Evolutionary conservation across 768 basidiomycete species (phyloP), one percentile per base, ranked within the genome.

Genomic region (Collybiopsis confluens): DNA sequence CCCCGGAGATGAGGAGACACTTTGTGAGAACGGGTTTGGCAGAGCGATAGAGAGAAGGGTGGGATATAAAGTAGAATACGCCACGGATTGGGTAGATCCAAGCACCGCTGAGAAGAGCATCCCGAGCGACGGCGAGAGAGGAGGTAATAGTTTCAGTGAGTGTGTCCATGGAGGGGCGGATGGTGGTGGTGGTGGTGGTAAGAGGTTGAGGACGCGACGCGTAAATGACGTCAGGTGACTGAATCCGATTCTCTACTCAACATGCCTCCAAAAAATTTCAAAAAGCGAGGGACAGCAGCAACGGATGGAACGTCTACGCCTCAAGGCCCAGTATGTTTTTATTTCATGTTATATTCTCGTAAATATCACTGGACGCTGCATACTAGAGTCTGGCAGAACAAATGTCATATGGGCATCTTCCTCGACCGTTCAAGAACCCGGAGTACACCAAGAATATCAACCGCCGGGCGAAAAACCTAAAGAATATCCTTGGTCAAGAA

Each of bases 351-450:
- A 24, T 23, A 48, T 47, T 33, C 2, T 30, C 15, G 11, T 9
- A 37, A 11, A 41, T 13, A 24, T 18, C 37, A 28, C 30, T 27
- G 11, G 18, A 18, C 43, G n/a, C n/a, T n/a, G n/a, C n/a, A n/a
- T n/a, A n/a, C n/a, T n/a, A 45, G 61, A 91, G 89, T 82, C 70
- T 91, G 43, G 84, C 83, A 9, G 88, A 88, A 59, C 82, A 88
- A 51, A 69, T 90, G 16, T 92, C 90, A 0, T 88, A 86, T 60
- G 71, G 88, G 2, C 80, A 89, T 54, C 68, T 67, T 24, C 83
- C 86, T 0, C 78, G 86, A 0, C 86, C 89, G 0, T 92, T 92
- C 74, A 93, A 93, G 68, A 90, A 85, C 59, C 76, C 81, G 0
- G 65, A 74, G 24, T 88, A 90, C 61, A 74, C 73, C 6, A 90